Conservation (phyloP, 2,329 filamentous ascomycete species). For the Verticillium zaregamsianum region DNA sequence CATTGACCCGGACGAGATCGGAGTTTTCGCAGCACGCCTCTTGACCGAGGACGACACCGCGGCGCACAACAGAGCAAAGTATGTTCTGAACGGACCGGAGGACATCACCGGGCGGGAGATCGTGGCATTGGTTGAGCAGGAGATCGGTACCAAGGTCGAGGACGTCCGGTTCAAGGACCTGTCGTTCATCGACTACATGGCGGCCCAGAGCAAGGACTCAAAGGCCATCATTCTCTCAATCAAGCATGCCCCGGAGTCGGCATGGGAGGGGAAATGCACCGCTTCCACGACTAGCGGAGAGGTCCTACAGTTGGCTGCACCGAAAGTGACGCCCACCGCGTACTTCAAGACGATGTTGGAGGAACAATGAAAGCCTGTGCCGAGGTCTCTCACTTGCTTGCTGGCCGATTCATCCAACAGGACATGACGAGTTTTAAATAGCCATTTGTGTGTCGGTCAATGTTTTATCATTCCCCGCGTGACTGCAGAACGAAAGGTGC, state of each 20-base stretch:
- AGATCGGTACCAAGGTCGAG: constrained; percentile 19
- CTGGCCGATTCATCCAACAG: too few species aligned
- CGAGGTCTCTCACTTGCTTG: too few species aligned
- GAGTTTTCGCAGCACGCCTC: constrained; percentile 29
- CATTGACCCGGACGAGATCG: constrained; percentile 27
- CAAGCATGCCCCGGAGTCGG: constrained; percentile 14
- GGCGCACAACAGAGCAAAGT: constrained; percentile 26
- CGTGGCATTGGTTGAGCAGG: constrained; percentile 28
- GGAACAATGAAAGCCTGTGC: not conserved
- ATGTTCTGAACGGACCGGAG: constrained; percentile 33
- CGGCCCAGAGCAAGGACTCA: constrained; percentile 12
- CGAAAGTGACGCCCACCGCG: constrained; percentile 20
- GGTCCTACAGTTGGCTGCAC: constrained; percentile 22
- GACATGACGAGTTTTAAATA: too few species aligned
- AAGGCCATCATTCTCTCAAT: constrained; percentile 24
- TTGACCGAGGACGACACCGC: constrained; percentile 21
- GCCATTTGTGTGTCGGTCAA: too few species aligned
- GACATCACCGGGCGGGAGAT: constrained; percentile 30
- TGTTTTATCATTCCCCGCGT: too few species aligned
- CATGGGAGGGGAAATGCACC: constrained; percentile 26
- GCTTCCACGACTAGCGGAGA: constrained; percentile 21
- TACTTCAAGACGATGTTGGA: constrained; percentile 9
- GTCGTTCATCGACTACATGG: constrained; percentile 21
- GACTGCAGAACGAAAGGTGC: too few species aligned
- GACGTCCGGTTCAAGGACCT: constrained; percentile 25